Evolutionary conservation across 2,329 filamentous ascomycete genomes (phyloP), one percentile per base, ranked within the genome.

Genomic region (Neoascochyta sp.): DNA sequence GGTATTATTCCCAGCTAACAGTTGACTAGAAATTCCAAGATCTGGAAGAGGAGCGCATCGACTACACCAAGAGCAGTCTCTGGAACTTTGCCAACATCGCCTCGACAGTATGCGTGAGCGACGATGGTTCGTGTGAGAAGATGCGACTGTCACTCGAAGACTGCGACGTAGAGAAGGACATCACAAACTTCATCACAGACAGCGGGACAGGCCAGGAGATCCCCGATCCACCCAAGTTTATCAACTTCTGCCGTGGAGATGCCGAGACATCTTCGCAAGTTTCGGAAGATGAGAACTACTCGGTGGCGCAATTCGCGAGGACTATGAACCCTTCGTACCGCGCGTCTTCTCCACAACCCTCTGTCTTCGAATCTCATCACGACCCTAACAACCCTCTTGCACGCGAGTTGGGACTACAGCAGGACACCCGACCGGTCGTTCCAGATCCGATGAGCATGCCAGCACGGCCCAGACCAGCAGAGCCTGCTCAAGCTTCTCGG

Each of bases 41-140:
- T 54, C 77, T 98, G 9, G 92, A 98, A 66, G 93, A 98, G 63
- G 92, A 98, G 66, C 78, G 92, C 23, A 75, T 98, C 21, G 92
- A 98, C 64, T 98, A 95, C 59, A 89, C 88, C 46, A 98, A 96
- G 72, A 94, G 86, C 67, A 96, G 92, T 55, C 71, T 98, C 6
- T 98, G 92, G 93, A 90, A 82, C 9, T 98, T 96, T 67, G 90
- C 92, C 33, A 98, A 98, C 61, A 88, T 98, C 50, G 81, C 92
- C 1, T 96, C 90, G 0, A 96, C 90, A 0, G 92, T 96, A 8
- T 98, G 92, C 57, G 92, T 98, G 26, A 96, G 89, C 60, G 92
- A 98, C 54, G 92, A 98, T 67, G 79, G 85, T 24, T 70, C 75
- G 55, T 98, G 90, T 63, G 93, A 98, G 65, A 96, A 95, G 69